Percentiles rank a stretch among this genome's conserved stretches.
Conservation (phyloP, 1,284 basidiomycete genomes). For the Ustilago vetiveriae region DNA sequence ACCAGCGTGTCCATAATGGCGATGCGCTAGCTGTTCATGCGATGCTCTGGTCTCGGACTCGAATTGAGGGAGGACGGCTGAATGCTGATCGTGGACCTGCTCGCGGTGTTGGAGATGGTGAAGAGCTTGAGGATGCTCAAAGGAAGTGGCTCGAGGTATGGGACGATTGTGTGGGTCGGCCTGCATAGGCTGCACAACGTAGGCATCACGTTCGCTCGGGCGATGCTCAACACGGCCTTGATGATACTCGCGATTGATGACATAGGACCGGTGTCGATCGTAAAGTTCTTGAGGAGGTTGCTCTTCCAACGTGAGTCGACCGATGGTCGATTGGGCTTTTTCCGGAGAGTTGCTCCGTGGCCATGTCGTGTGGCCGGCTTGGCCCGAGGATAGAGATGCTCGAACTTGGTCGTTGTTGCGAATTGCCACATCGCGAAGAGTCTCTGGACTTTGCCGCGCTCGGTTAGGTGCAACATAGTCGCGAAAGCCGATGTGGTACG, state of each 20-base stretch:
- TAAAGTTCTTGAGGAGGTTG: constrained; percentile 1
- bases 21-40: constrained; percentile 4
- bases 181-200: neutral
- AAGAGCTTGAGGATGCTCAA: constrained; percentile 18
- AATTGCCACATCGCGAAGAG: neutral
- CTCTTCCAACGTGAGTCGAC: constrained; percentile 19
- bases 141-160: constrained; percentile 24
- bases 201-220: neutral
- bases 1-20: neutral
- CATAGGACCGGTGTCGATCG: neutral
- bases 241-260: constrained; percentile 4
- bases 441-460: neutral
- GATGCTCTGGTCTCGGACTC: neutral
- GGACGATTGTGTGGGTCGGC: constrained; percentile 6
- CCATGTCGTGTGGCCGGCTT: constrained; percentile 14
- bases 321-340: constrained; percentile 10
- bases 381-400: constrained; percentile 7
- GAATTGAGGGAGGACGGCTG: neutral
- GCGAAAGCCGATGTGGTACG: constrained; percentile 19
- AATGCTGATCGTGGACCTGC: neutral
- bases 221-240: neutral
- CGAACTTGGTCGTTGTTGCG: neutral
- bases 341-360: constrained; percentile 1
- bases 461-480: neutral
- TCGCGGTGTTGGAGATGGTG: neutral